These are phyloP conservation scores for Eutypella sp. DNA, from an alignment of 2,329 filamentous ascomycete species.

Conservation along the genomic window DNA sequence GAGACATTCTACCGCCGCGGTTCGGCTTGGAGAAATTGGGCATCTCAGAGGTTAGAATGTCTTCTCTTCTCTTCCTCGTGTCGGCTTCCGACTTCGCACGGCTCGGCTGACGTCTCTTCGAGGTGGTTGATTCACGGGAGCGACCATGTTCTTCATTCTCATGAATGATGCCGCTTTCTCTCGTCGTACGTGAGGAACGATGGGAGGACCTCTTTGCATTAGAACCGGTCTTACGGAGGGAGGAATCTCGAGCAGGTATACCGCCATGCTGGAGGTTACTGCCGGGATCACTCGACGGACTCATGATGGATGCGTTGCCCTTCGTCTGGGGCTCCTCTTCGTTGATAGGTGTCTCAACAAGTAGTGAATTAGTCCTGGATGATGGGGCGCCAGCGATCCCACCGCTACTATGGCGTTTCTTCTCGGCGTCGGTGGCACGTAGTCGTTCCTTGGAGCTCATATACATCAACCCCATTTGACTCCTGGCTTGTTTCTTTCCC, in stretches of 20 bases:
- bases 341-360: conserved; percentile 49
- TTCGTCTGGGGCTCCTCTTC: conserved; percentile 39
- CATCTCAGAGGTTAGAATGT: conserved; percentile 24
- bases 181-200: conserved; percentile 45
- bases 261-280: conserved; percentile 18
- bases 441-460: conserved; percentile 68
- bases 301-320: conserved; percentile 12
- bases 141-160: conserved; percentile 34
- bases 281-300: conserved; percentile 17
- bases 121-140: conserved; percentile 10
- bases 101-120: conserved; percentile 18
- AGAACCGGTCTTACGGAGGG: conserved; percentile 52
- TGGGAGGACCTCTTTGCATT: conserved; percentile 49
- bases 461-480: conserved; percentile 60
- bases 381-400: conserved; percentile 33
- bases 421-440: conserved; percentile 57
- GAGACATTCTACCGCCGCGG: conserved; percentile 15
- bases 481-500: conserved; percentile 51
- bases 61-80: conserved; percentile 20
- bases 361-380: conserved; percentile 41
- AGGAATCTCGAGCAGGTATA: conserved; percentile 66
- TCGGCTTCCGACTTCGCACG: conserved; percentile 19
- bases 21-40: conserved; percentile 19
- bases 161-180: conserved; percentile 42
- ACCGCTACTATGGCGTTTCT: conserved; percentile 47